These are phyloP conservation scores for Drosera capensis DNA, from an alignment of 148 eudicot species.

Conservation along the genomic window DNA sequence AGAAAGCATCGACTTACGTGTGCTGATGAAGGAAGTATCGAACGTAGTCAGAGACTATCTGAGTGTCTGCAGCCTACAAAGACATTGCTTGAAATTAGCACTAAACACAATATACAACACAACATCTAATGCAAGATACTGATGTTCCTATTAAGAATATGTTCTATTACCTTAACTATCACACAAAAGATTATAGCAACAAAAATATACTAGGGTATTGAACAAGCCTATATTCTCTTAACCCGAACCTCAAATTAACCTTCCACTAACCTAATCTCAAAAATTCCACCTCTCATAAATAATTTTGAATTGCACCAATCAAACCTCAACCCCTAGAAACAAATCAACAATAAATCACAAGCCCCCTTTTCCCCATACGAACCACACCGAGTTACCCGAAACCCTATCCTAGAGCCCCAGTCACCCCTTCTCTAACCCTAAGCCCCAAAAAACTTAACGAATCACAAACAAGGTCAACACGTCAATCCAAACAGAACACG, in stretches of 20 bases:
- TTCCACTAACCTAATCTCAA: too few species aligned
- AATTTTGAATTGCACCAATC: too few species aligned
- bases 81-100: background rate
- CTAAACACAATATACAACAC: background rate
- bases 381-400: too few species aligned
- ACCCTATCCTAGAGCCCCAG: too few species aligned
- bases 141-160: background rate
- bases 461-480: background rate
- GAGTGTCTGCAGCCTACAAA: conserved; percentile 95
- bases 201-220: background rate
- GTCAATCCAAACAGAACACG: background rate
- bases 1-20: conserved; percentile 44
- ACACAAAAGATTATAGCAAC: background rate
- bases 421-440: too few species aligned
- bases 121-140: background rate
- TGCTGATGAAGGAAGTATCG: conserved; percentile 95
- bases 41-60: conserved; percentile 84
- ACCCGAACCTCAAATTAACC: too few species aligned
- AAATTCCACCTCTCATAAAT: too few species aligned
- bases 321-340: too few species aligned
- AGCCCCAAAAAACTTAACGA: background rate
- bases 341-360: too few species aligned
- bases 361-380: too few species aligned
- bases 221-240: too few species aligned
- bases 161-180: too few species aligned